Evolutionary conservation across 2,329 filamentous ascomycete species (phyloP).

Genomic region (Teratosphaeria zuluensis): DNA sequence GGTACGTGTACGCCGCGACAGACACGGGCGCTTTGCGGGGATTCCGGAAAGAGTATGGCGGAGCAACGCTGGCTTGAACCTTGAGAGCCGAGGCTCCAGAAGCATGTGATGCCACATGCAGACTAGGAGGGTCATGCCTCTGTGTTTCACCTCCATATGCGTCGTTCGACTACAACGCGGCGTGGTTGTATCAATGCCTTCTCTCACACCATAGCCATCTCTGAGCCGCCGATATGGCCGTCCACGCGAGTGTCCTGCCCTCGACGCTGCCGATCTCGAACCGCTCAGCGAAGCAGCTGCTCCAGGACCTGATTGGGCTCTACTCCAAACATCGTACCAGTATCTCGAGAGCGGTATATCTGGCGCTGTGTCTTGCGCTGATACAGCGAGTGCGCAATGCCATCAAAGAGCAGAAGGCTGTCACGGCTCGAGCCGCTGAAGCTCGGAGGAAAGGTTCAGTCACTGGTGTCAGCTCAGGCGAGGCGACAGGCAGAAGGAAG

Average conservation of each 20-base stretch:
- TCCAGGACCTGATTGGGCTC: conserved; percentile 50
- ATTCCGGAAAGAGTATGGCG: no score
- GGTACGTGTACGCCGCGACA: no score
- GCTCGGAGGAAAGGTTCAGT: conserved; percentile 31
- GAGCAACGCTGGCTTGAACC: no score
- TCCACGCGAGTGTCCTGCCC: not conserved
- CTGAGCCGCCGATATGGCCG: not conserved
- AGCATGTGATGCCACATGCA: not conserved
- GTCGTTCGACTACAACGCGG: not conserved
- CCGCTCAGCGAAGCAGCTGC: conserved; percentile 23
- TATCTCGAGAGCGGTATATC: conserved; percentile 75
- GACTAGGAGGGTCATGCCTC: not conserved
- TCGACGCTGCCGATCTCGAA: conserved; percentile 13
- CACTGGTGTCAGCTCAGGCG: conserved; percentile 34
- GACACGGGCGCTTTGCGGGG: no score
- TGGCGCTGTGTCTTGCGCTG: conserved; percentile 70
- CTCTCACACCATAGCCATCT: not conserved
- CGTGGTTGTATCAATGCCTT: not conserved
- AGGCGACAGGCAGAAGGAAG: conserved; percentile 51
- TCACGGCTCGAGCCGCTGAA: conserved; percentile 58
- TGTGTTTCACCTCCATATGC: not conserved
- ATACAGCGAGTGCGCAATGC: conserved; percentile 83
- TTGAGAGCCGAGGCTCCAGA: not conserved
- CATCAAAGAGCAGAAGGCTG: conserved; percentile 85
- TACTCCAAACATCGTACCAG: conserved; percentile 72